Conservation (phyloP, 2,329 filamentous ascomycete species). For the Aspergillus sojae region DNA sequence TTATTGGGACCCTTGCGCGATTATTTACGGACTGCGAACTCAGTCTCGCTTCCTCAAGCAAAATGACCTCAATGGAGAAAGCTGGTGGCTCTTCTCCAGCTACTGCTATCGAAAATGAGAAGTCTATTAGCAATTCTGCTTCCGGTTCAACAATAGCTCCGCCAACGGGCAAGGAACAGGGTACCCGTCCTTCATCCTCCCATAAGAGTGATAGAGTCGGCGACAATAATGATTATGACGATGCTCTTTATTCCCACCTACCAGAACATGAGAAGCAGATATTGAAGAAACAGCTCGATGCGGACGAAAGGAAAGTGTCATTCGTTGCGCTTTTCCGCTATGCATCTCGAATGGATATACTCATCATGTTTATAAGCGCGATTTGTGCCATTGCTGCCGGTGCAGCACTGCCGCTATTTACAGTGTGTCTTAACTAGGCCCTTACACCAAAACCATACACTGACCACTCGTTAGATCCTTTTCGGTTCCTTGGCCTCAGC, state of each 20-base stretch:
- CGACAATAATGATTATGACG: slow-evolving; percentile 46
- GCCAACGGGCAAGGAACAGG: slow-evolving; percentile 20
- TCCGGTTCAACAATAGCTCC: slow-evolving; percentile 27
- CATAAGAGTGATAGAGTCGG: slow-evolving; percentile 8
- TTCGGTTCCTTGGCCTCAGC: slow-evolving; percentile 75
- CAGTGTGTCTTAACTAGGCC: slow-evolving; percentile 48
- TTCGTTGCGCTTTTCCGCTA: slow-evolving; percentile 70
- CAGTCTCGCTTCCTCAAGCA: not conserved
- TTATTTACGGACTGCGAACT: not conserved
- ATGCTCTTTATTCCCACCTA: slow-evolving; percentile 63
- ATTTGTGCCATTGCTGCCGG: slow-evolving; percentile 72
- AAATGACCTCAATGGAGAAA: slow-evolving; percentile 8
- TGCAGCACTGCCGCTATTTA: slow-evolving; percentile 78
- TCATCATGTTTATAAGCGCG: slow-evolving; percentile 64
- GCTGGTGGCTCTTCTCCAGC: slow-evolving; percentile 3
- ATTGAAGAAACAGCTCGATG: slow-evolving; percentile 68
- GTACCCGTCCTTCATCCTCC: slow-evolving; percentile 14
- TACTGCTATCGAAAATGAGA: slow-evolving; percentile 16
- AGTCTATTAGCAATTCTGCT: slow-evolving; percentile 20
- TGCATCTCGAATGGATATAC: slow-evolving; percentile 64
- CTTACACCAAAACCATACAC: not conserved
- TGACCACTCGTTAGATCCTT: slow-evolving; percentile 49
- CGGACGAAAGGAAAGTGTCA: slow-evolving; percentile 66
- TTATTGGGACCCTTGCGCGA: not conserved
- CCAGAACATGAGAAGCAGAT: slow-evolving; percentile 67